Conservation (phyloP, 1,139 yeast species). For the Sporopachydermia cereana region DNA sequence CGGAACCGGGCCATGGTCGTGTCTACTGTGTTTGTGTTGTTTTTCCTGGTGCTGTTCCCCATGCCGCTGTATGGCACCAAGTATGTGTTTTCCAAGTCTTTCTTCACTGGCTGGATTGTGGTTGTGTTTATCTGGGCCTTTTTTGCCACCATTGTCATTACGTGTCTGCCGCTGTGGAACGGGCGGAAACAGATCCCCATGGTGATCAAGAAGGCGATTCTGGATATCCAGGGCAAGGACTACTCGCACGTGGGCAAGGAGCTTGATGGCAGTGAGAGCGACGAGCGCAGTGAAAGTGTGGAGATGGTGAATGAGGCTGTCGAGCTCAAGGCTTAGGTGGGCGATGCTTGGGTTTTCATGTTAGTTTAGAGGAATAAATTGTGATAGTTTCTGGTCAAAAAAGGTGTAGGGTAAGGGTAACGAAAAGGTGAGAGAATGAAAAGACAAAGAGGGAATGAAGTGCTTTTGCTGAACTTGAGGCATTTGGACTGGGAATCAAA, state of each 20-base stretch:
- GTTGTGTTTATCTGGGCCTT: constrained; percentile 68
- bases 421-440: no score
- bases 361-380: no score
- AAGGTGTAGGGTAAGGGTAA: no score
- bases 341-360: no score
- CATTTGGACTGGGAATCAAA: no score
- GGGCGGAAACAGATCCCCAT: constrained; percentile 18
- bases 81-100: constrained; percentile 56
- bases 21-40: constrained; percentile 45
- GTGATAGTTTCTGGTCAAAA: no score
- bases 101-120: constrained; percentile 76
- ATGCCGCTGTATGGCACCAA: constrained; percentile 79
- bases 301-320: background rate
- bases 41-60: constrained; percentile 66
- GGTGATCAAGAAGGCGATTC: constrained; percentile 7
- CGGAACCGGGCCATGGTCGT: constrained; percentile 24
- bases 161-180: constrained; percentile 27
- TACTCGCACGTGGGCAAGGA: background rate
- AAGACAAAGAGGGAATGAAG: no score
- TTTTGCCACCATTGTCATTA: constrained; percentile 27
- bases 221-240: background rate
- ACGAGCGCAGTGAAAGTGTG: background rate
- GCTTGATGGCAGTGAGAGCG: background rate
- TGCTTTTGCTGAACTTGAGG: no score
- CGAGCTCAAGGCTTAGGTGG: background rate